Percentiles rank a stretch among this genome's conserved stretches.
Conservation (phyloP, 2,329 filamentous ascomycete genomes). For the Venturia effusa region DNA sequence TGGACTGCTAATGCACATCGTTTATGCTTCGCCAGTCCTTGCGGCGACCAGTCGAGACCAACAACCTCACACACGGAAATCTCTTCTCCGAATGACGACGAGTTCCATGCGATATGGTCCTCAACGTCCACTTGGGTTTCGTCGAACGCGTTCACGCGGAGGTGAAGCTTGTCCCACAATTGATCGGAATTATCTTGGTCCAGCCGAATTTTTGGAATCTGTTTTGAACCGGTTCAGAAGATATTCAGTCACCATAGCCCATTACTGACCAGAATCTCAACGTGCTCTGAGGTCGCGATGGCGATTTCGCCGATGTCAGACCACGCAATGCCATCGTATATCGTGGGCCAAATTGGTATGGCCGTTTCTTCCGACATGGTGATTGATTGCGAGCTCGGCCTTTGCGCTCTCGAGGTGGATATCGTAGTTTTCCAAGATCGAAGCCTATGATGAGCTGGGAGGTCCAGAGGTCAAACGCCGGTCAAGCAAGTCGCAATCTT, state of each 20-base stretch:
- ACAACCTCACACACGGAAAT: slow-evolving; percentile 41
- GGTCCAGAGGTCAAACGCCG: neutral
- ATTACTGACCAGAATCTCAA: slow-evolving; percentile 38
- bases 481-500: neutral
- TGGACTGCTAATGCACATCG: slow-evolving; percentile 44
- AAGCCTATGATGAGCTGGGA: too few relatives aligned
- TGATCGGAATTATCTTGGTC: slow-evolving; percentile 18
- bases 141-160: slow-evolving; percentile 43
- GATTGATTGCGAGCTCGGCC: neutral
- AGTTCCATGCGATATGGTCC: slow-evolving; percentile 33
- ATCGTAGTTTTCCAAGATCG: neutral
- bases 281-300: slow-evolving; percentile 43
- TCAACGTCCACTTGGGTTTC: slow-evolving; percentile 35
- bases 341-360: neutral
- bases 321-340: slow-evolving; percentile 35
- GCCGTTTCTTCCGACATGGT: neutral
- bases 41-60: slow-evolving; percentile 45
- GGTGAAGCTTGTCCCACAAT: slow-evolving; percentile 23
- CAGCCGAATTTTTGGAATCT: slow-evolving; percentile 27
- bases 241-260: slow-evolving; percentile 10
- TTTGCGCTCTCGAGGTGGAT: neutral
- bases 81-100: slow-evolving; percentile 48
- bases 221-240: slow-evolving; percentile 7
- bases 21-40: slow-evolving; percentile 43
- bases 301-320: slow-evolving; percentile 48